A percentile compares a stretch with the other conserved stretches of the same genome.
Conservation (phyloP, 192 early-diverging fungal species). For the Umbelopsis isabellina region DNA sequence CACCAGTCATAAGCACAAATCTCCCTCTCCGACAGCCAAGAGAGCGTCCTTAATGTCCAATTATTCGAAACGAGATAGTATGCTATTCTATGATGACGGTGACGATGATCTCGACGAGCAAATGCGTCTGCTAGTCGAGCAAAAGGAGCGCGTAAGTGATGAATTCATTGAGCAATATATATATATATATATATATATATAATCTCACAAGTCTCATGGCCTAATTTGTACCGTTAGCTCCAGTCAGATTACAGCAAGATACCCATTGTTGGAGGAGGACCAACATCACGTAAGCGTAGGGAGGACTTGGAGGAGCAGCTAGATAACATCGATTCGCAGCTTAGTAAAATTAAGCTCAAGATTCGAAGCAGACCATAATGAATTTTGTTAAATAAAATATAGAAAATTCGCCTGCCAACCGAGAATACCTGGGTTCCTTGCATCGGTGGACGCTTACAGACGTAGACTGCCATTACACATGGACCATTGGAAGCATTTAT, state of each 20-base stretch:
- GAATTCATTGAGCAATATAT: background rate
- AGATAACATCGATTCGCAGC: slow-evolving; percentile 50
- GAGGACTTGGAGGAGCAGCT: slow-evolving; percentile 55
- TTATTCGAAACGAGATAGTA: background rate
- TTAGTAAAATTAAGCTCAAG: slow-evolving; percentile 53
- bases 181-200: too few relatives aligned
- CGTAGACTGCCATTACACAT: background rate
- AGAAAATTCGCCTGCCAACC: background rate
- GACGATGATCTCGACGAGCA: slow-evolving; percentile 43
- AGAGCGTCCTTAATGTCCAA: background rate
- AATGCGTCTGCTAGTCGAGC: slow-evolving; percentile 45
- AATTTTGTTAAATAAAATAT: background rate
- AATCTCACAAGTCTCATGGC: background rate
- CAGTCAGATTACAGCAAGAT: slow-evolving; percentile 55
- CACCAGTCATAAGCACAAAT: background rate
- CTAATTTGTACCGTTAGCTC: slow-evolving; percentile 30
- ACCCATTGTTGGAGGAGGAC: slow-evolving; percentile 54
- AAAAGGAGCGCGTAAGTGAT: slow-evolving; percentile 43
- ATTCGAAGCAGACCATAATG: slow-evolving; percentile 35
- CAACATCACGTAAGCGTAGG: slow-evolving; percentile 45
- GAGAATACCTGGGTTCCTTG: background rate
- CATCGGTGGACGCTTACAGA: background rate
- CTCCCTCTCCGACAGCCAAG: background rate
- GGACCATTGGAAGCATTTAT: background rate
- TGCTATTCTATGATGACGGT: background rate